Base-by-base conservation (phyloP, 805 yeast species). In the Ogataea philodendri region DNA sequence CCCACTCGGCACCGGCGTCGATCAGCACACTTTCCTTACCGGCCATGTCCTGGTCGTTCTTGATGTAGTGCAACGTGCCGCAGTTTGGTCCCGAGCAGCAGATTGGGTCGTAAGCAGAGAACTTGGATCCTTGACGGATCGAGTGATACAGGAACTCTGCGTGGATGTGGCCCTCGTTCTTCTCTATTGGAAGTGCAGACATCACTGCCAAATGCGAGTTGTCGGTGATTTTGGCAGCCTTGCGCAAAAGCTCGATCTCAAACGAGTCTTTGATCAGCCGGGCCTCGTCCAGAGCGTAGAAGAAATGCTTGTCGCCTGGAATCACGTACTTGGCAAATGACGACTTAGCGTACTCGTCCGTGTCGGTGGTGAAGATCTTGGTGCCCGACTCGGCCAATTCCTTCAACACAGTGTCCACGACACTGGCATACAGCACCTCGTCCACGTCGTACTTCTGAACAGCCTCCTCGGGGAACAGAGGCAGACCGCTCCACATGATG, bases 1-100 rank as follows among this genome's bases (percentile, higher is more conserved):
- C 75, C 96, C 97, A 90, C 62, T 90, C 97, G 3, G 96, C 95
- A 37, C 98, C 98, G 7, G 97, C 97, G 65, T 90, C 98, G 35
- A 90, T 81, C 43, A 90, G 71, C 9, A 90, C 72, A 5, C 89
- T 72, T 30, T 74, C 76, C 52, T 77, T 79, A 13, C 72, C 73
- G 8, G 59, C 68, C 39, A 81, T 53, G 3, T 70, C 64, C 33
- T 76, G 81, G 51, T 88, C 93, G 54, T 90, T 90, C 53, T 80
- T 81, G 13, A 84, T 79, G 55, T 89, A 90, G 59, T 90, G 98
- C 42, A 90, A 70, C 2, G 96, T 87, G 10, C 95, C 86, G 59
- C 96, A 85, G 46, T 81, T 78, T 20, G 94, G 81, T 0, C 97
- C 98, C 3, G 95, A 74, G 53, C 98, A 89, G 59, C 97, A 90